A percentile compares a stretch with the other conserved stretches of the same genome.
phyloP scores from a whole-genome alignment of 768 basidiomycete genomes.

The Lactarius tabidus region DNA sequence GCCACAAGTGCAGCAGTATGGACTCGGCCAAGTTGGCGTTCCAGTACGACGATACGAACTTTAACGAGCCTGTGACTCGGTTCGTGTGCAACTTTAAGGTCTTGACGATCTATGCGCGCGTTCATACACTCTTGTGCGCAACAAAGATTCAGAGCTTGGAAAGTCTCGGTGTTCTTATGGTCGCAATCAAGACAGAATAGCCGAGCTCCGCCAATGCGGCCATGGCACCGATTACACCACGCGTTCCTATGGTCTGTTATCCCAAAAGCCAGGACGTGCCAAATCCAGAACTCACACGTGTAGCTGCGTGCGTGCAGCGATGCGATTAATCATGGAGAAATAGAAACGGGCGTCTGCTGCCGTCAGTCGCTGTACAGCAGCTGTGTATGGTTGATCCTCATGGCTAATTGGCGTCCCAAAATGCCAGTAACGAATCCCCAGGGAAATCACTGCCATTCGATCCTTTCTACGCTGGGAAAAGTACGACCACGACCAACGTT shows the following conservation, averaged over 20 bases:
- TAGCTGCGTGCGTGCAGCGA: slow-evolving; percentile 23
- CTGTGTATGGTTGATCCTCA: slow-evolving; percentile 27
- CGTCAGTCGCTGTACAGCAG: slow-evolving; percentile 23
- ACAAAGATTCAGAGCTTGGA: slow-evolving; percentile 33
- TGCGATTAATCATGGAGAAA: slow-evolving; percentile 21
- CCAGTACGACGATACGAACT: neutral
- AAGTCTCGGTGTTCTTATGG: neutral
- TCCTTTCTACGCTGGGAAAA: no score
- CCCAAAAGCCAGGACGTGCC: neutral
- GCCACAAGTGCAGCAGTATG: neutral
- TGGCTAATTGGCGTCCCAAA: slow-evolving; percentile 25
- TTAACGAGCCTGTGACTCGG: slow-evolving; percentile 6
- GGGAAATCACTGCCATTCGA: slow-evolving; percentile 30
- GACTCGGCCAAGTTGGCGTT: slow-evolving; percentile 6
- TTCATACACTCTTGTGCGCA: slow-evolving; percentile 28
- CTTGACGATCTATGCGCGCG: slow-evolving; percentile 18
- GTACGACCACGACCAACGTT: no score
- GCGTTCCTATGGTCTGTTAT: slow-evolving; percentile 20
- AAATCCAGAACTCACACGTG: slow-evolving; percentile 24
- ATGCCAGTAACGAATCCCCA: slow-evolving; percentile 26
- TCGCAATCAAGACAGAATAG: slow-evolving; percentile 34
- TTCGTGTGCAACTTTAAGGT: slow-evolving; percentile 15
- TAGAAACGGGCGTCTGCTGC: slow-evolving; percentile 30
- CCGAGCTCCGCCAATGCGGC: slow-evolving; percentile 30
- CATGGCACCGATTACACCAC: slow-evolving; percentile 30